Evolutionary conservation across 345 rosid species (phyloP), one percentile per base, ranked within the genome.

Genomic region (Barbarea vulgaris): DNA sequence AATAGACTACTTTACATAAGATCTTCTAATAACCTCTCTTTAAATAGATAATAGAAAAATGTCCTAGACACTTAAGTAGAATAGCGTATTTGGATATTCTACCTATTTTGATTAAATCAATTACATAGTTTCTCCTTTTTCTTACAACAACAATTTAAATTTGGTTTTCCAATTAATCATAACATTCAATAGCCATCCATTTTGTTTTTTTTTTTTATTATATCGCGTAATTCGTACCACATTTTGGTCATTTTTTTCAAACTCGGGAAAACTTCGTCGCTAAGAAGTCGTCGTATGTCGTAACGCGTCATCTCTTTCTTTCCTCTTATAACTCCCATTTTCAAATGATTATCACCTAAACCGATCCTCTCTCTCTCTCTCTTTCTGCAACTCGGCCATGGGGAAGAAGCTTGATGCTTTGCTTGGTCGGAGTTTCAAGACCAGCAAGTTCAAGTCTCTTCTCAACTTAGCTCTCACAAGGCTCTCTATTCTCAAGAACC

Each of bases 391-490:
- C 79, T 68, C 42, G 31, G 64, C 36, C 48, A 94, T 94, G 98
- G 96, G 97, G 36, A 91, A 83, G 89, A 91, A 83, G 76, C 86
- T 91, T 1, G 93, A 89, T 78, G 89, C 89, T 53, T 69, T 94
- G 42, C 70, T 94, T 7, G 85, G 96, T 60, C 88, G 92, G 72
- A 75, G 51, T 61, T 85, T 90, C 87, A 88, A 84, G 82, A 61
- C 77, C 17, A 74, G 73, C 79, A 95, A 90, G 81, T 89, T 90
- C 84, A 89, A 83, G 72, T 59, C 96, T 28, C 83, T 82, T 11
- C 36, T 80, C 52, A 84, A 62, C 59, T 88, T 95, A 18, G 91
- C 96, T 63, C 53, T 86, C 44, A 84, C 93, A 55, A 88, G 99
- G 34, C 85, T 90, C 54, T 70, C 85, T 46, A 84, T 92, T 79